Evolutionary conservation across 306 rosid species (phyloP).

Genomic region (Macrotyloma uniflorum): DNA sequence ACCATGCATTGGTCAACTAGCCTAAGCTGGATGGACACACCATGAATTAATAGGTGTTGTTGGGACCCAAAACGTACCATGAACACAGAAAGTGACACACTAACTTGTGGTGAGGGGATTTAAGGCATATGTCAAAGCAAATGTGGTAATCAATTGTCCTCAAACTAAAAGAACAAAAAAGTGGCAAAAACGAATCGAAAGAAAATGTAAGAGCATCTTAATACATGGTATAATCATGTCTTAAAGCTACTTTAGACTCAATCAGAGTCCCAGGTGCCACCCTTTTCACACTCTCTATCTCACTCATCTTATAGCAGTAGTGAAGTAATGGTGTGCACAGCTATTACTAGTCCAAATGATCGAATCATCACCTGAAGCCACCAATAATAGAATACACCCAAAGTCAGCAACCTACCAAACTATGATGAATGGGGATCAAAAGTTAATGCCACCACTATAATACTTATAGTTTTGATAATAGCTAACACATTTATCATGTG

Average conservation of each 20-base stretch:
- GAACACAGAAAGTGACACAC: not conserved
- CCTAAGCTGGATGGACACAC: not conserved
- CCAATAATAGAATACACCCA: conserved; percentile 14
- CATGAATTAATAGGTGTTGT: not conserved
- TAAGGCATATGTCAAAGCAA: not conserved
- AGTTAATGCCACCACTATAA: not conserved
- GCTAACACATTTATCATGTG: not conserved
- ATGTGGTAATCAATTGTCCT: not conserved
- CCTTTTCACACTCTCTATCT: conserved; percentile 16
- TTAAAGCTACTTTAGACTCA: conserved; percentile 28
- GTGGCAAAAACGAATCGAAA: conserved; percentile 49
- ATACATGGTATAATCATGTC: not conserved
- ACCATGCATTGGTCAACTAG: not conserved
- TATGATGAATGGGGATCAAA: not conserved
- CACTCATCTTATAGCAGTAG: conserved; percentile 42
- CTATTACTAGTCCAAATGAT: conserved; percentile 38
- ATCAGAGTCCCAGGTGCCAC: not conserved
- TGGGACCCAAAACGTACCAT: conserved; percentile 19
- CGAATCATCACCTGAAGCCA: conserved; percentile 56
- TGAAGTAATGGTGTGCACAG: conserved; percentile 40
- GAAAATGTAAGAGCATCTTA: conserved; percentile 47
- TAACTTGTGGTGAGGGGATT: not conserved
- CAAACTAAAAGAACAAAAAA: conserved; percentile 30
- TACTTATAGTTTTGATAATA: not conserved
- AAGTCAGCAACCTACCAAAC: conserved; percentile 40